Evolutionary conservation across 108 stramenopile species (phyloP).

Genomic region (Pseudonitzschia multistriata): DNA sequence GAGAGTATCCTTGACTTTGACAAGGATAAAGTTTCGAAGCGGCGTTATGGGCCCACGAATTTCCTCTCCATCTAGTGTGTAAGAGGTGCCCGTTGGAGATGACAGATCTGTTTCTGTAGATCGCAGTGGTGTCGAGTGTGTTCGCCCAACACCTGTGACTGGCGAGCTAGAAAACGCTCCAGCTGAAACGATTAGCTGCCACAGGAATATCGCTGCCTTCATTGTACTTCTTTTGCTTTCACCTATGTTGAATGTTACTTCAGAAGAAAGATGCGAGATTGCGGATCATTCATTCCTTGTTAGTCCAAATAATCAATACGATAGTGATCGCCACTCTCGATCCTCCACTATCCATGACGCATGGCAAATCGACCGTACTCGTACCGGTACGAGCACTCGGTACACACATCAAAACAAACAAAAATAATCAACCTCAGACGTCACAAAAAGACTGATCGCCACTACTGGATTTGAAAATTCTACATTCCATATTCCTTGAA

Average conservation of each 20-base stretch:
- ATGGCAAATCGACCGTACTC: too few relatives aligned
- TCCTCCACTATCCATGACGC: too few relatives aligned
- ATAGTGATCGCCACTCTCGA: too few relatives aligned
- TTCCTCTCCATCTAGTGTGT: conserved; percentile 67
- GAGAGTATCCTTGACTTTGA: conserved; percentile 79
- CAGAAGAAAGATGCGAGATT: background rate
- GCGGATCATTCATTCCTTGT: background rate
- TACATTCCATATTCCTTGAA: too few relatives aligned
- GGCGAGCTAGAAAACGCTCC: background rate
- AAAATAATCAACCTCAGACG: too few relatives aligned
- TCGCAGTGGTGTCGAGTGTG: background rate
- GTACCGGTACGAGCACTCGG: too few relatives aligned
- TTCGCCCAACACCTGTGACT: background rate
- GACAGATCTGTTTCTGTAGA: conserved; percentile 1
- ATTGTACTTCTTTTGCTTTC: background rate
- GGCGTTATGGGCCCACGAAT: conserved; percentile 84
- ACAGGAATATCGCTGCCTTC: background rate
- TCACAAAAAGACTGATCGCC: too few relatives aligned
- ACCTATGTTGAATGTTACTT: too few relatives aligned
- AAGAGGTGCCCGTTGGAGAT: conserved; percentile 1
- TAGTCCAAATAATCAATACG: too few relatives aligned
- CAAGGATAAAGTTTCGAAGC: conserved; percentile 80
- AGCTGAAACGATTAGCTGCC: background rate
- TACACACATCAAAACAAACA: too few relatives aligned
- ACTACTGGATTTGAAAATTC: background rate